Evolutionary conservation across 2,329 filamentous ascomycete genomes (phyloP), one percentile per base, ranked within the genome.

Genomic region (Aspergillaceae sp.): DNA sequence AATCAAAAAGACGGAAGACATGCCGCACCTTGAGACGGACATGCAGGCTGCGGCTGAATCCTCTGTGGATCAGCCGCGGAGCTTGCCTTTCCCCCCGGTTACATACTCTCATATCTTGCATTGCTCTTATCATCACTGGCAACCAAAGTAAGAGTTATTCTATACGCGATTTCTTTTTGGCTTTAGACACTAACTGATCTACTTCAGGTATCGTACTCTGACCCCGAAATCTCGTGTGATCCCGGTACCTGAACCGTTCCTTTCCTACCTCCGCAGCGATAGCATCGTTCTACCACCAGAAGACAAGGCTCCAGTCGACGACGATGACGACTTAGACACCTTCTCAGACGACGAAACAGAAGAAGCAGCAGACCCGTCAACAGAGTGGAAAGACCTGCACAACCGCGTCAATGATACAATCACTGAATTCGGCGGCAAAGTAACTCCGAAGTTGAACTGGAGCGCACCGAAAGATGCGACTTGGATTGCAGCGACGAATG

Each of bases 361-460:
- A 2, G 75, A 78, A 47, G 74, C 79, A 43, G 70, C 73, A 9
- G 81, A 75, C 46, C 68, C 71, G 67, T 80, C 78, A 1, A 61
- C 62, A 29, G 65, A 72, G 41, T 83, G 80, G 80, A 65, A 82
- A 6, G 84, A 87, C 33, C 78, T 90, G 2, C 92, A 98, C 66
- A 73, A 81, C 40, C 69, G 78, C 47, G 88, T 98, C 64, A 84
- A 83, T 63, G 73, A 79, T 27, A 86, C 79, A 37, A 96, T 98
- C 51, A 68, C 74, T 8, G 85, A 90, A 56, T 77, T 97, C 1
- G 90, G 87, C 10, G 91, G 91, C 48, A 81, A 83, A 49, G 90
- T 95, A 6, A 83, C 86, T 1, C 92, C 92, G 0, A 98, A 98
- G 68, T 73, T 98, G 41, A 97, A 97, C 71, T 98, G 92, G 92